phyloP scores from a whole-genome alignment of 1,139 yeast species.

The Suhomyces choctaworum region DNA sequence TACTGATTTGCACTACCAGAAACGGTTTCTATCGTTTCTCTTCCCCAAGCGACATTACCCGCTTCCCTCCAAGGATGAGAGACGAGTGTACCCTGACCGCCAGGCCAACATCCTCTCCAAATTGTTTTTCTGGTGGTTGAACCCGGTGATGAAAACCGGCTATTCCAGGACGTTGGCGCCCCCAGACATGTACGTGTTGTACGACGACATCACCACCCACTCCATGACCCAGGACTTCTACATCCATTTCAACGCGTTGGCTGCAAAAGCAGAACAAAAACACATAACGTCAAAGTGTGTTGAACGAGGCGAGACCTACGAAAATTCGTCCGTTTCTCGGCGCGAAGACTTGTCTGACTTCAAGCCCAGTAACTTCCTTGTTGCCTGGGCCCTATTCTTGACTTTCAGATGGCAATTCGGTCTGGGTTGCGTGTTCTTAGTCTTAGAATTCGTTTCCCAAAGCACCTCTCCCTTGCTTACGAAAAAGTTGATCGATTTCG shows the following conservation, averaged over 20 bases:
- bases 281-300: slow-evolving; percentile 25
- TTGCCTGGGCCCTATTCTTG: slow-evolving; percentile 24
- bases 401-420: slow-evolving; percentile 33
- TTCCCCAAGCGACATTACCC: slow-evolving; percentile 40
- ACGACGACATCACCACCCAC: slow-evolving; percentile 40
- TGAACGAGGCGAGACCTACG: slow-evolving; percentile 27
- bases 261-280: slow-evolving; percentile 21
- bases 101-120: slow-evolving; percentile 38
- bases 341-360: slow-evolving; percentile 30
- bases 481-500: slow-evolving; percentile 43
- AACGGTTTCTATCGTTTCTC: slow-evolving; percentile 31
- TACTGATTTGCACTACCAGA: slow-evolving; percentile 20
- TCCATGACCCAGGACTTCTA: slow-evolving; percentile 35
- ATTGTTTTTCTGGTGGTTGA: slow-evolving; percentile 52
- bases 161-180: slow-evolving; percentile 51
- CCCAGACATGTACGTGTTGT: slow-evolving; percentile 43
- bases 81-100: slow-evolving; percentile 36
- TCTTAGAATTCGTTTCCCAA: slow-evolving; percentile 19
- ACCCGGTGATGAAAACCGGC: slow-evolving; percentile 50
- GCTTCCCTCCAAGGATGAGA: slow-evolving; percentile 40
- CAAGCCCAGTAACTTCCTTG: slow-evolving; percentile 15
- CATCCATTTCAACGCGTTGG: slow-evolving; percentile 22
- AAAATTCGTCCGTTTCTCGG: slow-evolving; percentile 18
- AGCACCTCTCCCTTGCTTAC: slow-evolving; percentile 35
- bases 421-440: slow-evolving; percentile 22